Conservation (phyloP, 2,329 filamentous ascomycete species). For the Neofusicoccum sp. region DNA sequence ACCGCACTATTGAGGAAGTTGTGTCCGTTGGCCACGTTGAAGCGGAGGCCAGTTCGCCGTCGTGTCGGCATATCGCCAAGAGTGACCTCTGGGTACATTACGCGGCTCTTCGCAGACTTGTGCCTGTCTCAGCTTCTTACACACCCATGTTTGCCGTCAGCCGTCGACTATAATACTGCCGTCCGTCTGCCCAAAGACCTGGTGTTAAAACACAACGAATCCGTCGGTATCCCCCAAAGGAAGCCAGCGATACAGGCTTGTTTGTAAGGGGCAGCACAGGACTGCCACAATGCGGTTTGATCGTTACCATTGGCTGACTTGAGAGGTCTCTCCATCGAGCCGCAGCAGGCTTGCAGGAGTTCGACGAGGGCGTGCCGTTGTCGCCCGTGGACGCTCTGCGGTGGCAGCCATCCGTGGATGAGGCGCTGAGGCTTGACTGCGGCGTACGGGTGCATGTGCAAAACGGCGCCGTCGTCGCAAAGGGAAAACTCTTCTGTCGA, state of each 20-base stretch:
- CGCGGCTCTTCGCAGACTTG: neutral
- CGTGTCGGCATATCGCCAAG: neutral
- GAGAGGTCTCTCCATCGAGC: neutral
- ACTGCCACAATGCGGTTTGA: neutral
- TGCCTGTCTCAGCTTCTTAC: neutral
- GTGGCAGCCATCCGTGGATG: conserved; percentile 2
- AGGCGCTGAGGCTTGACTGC: conserved; percentile 3
- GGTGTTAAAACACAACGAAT: neutral
- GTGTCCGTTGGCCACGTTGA: conserved; percentile 9
- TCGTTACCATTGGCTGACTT: neutral
- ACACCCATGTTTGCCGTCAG: neutral
- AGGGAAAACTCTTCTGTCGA: neutral
- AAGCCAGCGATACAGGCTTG: neutral
- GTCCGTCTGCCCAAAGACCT: neutral
- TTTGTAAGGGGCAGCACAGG: neutral
- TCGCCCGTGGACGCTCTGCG: neutral
- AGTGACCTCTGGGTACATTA: neutral
- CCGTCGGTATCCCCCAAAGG: neutral
- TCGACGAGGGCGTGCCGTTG: neutral
- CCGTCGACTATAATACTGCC: neutral
- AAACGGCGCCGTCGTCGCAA: neutral
- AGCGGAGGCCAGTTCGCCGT: neutral
- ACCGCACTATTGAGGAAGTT: neutral
- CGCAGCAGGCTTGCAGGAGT: neutral
- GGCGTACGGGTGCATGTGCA: neutral